Percentiles rank a stretch among this genome's conserved stretches.
These are phyloP conservation scores for Opeltia flavorubescens DNA, from an alignment of 495 filamentous ascomycete genomes.

Conservation along the genomic window DNA sequence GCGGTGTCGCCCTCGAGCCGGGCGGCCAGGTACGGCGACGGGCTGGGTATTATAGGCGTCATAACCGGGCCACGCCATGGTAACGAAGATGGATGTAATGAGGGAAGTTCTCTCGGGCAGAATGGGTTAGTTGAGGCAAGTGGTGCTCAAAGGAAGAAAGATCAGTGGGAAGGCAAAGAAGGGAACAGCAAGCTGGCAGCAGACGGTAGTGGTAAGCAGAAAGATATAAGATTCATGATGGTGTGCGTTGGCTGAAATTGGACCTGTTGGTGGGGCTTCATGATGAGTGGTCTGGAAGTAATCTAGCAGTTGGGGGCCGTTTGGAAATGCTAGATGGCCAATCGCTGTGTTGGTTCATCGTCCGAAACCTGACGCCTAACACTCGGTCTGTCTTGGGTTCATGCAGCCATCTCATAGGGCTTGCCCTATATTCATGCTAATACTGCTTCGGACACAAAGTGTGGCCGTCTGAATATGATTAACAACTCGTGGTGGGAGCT, in stretches of 20 bases:
- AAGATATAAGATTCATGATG: no score
- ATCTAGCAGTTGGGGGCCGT: not conserved
- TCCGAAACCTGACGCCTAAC: no score
- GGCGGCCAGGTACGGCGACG: slow-evolving; percentile 5
- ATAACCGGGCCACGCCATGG: slow-evolving; percentile 5
- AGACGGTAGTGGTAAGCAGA: no score
- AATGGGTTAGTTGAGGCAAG: not conserved
- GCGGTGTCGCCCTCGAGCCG: slow-evolving; percentile 3
- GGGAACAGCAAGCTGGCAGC: not conserved
- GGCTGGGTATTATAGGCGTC: not conserved
- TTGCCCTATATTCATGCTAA: not conserved
- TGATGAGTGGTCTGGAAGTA: not conserved
- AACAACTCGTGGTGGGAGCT: no score
- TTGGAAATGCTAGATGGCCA: no score
- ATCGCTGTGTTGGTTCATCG: no score
- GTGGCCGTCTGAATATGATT: no score
- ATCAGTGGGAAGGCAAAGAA: not conserved
- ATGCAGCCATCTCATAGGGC: not conserved
- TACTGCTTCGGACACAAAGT: no score
- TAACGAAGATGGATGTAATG: not conserved
- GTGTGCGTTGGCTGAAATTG: not conserved
- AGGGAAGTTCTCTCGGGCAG: not conserved
- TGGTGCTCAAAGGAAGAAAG: not conserved
- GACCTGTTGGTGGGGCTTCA: not conserved
- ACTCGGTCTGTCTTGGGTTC: no score